Conservation (phyloP, 306 rosid genomes). For the Lithocarpus polystachyus region DNA sequence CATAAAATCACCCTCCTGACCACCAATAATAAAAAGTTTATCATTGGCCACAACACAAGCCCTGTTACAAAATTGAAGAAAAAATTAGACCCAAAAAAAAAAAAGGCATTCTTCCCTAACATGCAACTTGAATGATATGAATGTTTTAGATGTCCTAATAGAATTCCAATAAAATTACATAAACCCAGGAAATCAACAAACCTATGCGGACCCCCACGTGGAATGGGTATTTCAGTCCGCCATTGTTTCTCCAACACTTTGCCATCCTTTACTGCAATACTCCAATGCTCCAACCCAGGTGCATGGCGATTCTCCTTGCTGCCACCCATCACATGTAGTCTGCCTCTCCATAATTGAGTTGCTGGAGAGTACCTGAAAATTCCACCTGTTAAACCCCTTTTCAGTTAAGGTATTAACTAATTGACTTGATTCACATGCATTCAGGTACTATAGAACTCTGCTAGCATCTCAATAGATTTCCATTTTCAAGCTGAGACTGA, state of each 20-base stretch:
- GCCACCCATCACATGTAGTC: constrained; percentile 97
- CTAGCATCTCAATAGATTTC: background rate
- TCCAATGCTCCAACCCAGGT: constrained; percentile 87
- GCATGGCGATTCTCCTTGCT: constrained; percentile 91
- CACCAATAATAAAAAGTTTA: constrained; percentile 72
- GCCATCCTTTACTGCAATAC: constrained; percentile 82
- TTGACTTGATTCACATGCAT: background rate
- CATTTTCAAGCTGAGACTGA: background rate
- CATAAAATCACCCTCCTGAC: constrained; percentile 99
- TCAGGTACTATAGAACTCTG: background rate
- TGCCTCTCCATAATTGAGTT: constrained; percentile 87
- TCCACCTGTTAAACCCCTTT: constrained; percentile 3
- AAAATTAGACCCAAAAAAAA: background rate
- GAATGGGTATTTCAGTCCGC: constrained; percentile 75
- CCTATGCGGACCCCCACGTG: constrained; percentile 97
- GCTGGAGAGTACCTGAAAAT: constrained; percentile 81
- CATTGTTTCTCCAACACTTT: constrained; percentile 65
- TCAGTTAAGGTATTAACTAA: constrained; percentile 9
- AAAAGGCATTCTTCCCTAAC: background rate
- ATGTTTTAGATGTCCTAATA: background rate
- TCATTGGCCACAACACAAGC: constrained; percentile 64
- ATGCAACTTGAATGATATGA: background rate
- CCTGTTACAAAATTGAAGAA: constrained; percentile 41
- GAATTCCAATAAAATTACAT: background rate
- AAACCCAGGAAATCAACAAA: constrained; percentile 25